phyloP scores from a whole-genome alignment of 169 alveolate genomes.

The Perkinsus olseni region DNA sequence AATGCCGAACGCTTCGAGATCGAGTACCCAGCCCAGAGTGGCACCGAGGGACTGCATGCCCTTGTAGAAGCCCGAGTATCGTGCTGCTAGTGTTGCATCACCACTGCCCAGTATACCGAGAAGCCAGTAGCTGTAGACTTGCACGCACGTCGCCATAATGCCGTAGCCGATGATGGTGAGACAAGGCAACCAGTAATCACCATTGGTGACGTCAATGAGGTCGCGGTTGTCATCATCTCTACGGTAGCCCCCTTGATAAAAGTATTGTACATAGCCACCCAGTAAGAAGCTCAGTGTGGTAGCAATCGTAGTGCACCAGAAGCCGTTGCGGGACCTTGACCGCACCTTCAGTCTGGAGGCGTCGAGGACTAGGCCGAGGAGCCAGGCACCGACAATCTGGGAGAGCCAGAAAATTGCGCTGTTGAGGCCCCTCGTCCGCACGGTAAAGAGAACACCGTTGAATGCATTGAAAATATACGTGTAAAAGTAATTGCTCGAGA shows the following conservation, averaged over 20 bases:
- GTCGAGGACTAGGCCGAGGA: background rate
- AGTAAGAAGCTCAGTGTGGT: background rate
- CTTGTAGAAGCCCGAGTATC: conserved; percentile 12
- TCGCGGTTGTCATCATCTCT: background rate
- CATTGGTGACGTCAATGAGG: background rate
- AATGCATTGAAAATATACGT: conserved; percentile 30
- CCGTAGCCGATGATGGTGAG: conserved; percentile 2
- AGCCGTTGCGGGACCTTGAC: background rate
- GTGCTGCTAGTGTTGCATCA: background rate
- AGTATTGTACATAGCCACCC: background rate
- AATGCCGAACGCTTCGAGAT: background rate
- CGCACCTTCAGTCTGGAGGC: background rate
- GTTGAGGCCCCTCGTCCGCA: conserved; percentile 35
- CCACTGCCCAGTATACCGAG: background rate
- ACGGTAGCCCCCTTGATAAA: background rate
- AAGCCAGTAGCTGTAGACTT: conserved; percentile 3
- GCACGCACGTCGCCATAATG: background rate
- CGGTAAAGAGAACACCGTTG: conserved; percentile 29
- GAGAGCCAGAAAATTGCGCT: conserved; percentile 31
- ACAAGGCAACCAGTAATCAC: background rate
- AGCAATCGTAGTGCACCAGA: background rate
- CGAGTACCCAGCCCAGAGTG: background rate
- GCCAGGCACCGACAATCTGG: conserved; percentile 23
- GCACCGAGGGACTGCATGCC: conserved; percentile 11
- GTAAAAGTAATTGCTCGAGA: conserved; percentile 32